Evolutionary conservation across 2,329 filamentous ascomycete species (phyloP), one percentile per base, ranked within the genome.

Genomic region (Apiospora arundinis): DNA sequence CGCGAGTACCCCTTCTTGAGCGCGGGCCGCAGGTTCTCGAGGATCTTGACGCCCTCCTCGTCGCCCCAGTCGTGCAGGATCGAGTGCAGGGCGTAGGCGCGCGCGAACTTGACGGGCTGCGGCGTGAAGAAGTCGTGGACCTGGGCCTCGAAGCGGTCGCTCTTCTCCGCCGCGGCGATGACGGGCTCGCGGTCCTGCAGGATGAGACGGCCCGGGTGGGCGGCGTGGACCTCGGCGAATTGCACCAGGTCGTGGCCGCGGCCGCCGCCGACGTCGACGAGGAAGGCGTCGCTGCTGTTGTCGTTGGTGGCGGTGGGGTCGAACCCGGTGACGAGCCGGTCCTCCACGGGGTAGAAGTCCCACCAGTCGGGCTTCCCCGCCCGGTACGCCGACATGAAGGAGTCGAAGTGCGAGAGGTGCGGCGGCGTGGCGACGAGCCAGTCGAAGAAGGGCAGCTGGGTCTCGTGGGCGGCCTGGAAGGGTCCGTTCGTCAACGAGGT

Each of bases 151-250:
- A 77, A 74, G 5, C 76, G 73, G 67, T 83, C 79, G 1, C 76
- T 69, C 7, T 79, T 71, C 71, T 86, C 84, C 44, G 83, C 82
- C 25, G 86, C 75, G 11, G 86, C 73, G 2, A 86, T 25, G 5
- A 78, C 77, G 0, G 80, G 78, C 32, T 81, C 80, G 4, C 82
- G 72, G 63, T 83, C 80, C 71, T 81, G 77, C 6, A 84, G 74
- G 4, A 82, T 72, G 2, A 84, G 76, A 9, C 78, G 78, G 0
- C 77, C 77, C 23, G 49, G 46, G 52, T 32, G 68, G 9, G 25
- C 6, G 16, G 25, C 68, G 52, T 72, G 70, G 0, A 28, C 28
- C 6, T 2, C 7, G n/a, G 28, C 46, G 44, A 72, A 72, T 40
- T 67, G 23, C 1, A n/a, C 60, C 6, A 72, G 56, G 48, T 72